Evolutionary conservation across 2,329 filamentous ascomycete species (phyloP).

Genomic region (Diplodia sapinea): DNA sequence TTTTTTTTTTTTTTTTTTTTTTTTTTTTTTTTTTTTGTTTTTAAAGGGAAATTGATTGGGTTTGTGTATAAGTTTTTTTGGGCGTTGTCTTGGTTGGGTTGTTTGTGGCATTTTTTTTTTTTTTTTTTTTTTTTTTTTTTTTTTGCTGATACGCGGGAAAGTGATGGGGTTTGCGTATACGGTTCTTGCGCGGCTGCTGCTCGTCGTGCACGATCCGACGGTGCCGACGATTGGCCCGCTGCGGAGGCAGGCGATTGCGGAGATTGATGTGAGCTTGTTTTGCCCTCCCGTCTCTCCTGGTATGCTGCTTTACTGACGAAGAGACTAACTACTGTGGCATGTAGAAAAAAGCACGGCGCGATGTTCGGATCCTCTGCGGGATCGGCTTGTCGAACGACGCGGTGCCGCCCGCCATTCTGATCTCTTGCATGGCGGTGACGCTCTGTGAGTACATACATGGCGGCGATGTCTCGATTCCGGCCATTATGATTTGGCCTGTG

Average conservation of each 20-base stretch:
- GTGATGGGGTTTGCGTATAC: constrained; percentile 41
- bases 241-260: constrained; percentile 41
- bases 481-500: too few species aligned
- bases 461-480: not conserved
- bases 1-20: too few species aligned
- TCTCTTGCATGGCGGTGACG: constrained; percentile 47
- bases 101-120: too few species aligned
- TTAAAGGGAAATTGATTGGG: too few species aligned
- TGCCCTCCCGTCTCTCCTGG: too few species aligned
- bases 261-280: constrained; percentile 39
- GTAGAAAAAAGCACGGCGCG: constrained; percentile 4
- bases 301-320: too few species aligned
- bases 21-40: too few species aligned
- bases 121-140: too few species aligned
- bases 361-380: constrained; percentile 43
- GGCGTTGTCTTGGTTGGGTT: too few species aligned
- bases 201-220: constrained; percentile 46
- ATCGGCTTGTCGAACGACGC: constrained; percentile 44
- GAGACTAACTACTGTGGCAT: too few species aligned
- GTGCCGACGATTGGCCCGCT: constrained; percentile 46
- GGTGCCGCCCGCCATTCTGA: constrained; percentile 44
- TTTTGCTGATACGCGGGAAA: too few species aligned
- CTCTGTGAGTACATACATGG: constrained; percentile 37
- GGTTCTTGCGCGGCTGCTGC: constrained; percentile 43
- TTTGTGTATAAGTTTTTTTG: too few species aligned